phyloP scores from a whole-genome alignment of 2,329 filamentous ascomycete genomes.

The Calonectria pseudoturangicola region DNA sequence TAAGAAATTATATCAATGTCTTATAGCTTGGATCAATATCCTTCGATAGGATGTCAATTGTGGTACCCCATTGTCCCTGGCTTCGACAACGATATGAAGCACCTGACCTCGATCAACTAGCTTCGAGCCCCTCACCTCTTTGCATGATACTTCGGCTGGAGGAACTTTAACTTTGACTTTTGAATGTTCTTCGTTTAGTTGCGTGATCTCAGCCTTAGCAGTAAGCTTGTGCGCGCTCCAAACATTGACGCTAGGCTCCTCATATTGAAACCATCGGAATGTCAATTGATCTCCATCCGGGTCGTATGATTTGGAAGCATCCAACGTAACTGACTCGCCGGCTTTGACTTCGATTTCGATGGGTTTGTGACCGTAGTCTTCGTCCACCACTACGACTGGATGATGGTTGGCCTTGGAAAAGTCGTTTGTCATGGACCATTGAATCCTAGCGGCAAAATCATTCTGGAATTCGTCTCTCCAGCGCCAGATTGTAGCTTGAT shows the following conservation, averaged over 20 bases:
- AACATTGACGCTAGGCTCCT: constrained; percentile 52
- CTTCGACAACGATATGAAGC: constrained; percentile 69
- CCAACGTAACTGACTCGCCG: constrained; percentile 61
- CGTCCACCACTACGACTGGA: constrained; percentile 65
- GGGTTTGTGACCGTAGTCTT: constrained; percentile 61
- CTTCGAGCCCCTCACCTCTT: constrained; percentile 39
- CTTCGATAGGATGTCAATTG: constrained; percentile 67
- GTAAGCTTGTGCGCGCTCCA: constrained; percentile 43
- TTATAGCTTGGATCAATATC: constrained; percentile 55
- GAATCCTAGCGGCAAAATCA: constrained; percentile 64
- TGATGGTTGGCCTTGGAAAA: constrained; percentile 65
- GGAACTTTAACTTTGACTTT: constrained; percentile 60
- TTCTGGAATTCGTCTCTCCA: constrained; percentile 63
- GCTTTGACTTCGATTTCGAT: constrained; percentile 62
- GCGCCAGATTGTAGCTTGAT: constrained; percentile 63
- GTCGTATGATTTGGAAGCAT: constrained; percentile 67
- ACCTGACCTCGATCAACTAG: constrained; percentile 62
- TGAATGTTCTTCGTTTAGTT: constrained; percentile 26
- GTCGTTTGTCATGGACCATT: constrained; percentile 58
- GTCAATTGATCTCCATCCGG: constrained; percentile 64
- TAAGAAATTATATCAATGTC: not conserved
- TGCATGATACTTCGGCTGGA: constrained; percentile 44
- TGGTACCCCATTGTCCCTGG: constrained; percentile 64
- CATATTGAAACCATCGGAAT: constrained; percentile 71
- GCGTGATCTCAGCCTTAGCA: constrained; percentile 53